A percentile compares a stretch with the other conserved stretches of the same genome.
Conservation (phyloP, 768 basidiomycete genomes). For the Hygrocybe coccinea region DNA sequence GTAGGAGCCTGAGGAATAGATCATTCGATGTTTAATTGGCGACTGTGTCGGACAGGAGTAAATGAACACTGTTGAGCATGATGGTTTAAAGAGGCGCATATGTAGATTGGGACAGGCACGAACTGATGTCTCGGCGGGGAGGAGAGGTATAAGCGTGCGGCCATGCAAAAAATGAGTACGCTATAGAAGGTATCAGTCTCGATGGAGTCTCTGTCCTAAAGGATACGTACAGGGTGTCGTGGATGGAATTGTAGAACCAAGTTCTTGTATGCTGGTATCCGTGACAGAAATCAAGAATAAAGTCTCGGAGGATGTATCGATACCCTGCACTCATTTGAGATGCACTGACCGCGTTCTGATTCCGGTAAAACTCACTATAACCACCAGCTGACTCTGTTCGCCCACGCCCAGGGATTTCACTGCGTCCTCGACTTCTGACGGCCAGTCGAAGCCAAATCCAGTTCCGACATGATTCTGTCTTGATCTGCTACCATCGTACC, state of each 20-base stretch:
- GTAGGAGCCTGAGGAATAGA: constrained; percentile 72
- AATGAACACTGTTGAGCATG: constrained; percentile 62
- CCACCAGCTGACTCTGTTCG: constrained; percentile 50
- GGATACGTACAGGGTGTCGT: constrained; percentile 46
- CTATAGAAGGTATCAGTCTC: not conserved
- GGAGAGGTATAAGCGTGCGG: constrained; percentile 37
- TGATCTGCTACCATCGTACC: constrained; percentile 55
- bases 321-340: constrained; percentile 41
- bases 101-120: constrained; percentile 16
- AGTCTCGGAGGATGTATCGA: constrained; percentile 62
- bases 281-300: constrained; percentile 42
- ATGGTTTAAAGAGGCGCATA: not conserved
- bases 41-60: constrained; percentile 84
- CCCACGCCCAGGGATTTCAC: constrained; percentile 51
- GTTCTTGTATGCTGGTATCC: constrained; percentile 37
- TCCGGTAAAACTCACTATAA: constrained; percentile 50
- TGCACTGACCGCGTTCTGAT: not conserved
- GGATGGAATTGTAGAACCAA: constrained; percentile 48
- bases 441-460: constrained; percentile 66
- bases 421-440: constrained; percentile 56
- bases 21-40: constrained; percentile 81
- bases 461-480: constrained; percentile 53
- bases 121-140: constrained; percentile 58
- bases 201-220: not conserved
- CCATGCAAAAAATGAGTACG: constrained; percentile 67